Evolutionary conservation across 1,284 basidiomycete species (phyloP).

Genomic region (Ceratobasidium theobromae): DNA sequence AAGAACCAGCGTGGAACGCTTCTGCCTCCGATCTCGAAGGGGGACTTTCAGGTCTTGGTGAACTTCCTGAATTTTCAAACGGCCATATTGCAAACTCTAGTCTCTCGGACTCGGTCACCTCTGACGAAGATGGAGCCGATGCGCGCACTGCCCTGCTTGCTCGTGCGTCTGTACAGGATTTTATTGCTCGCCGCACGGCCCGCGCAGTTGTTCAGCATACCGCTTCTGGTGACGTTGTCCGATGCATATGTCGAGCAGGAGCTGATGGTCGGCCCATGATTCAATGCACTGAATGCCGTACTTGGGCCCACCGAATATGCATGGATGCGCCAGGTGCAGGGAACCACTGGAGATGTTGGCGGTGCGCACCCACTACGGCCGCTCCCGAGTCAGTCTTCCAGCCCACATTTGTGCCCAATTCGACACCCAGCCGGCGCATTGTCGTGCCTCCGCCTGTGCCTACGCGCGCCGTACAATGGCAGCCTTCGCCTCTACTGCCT

Average conservation of each 20-base stretch:
- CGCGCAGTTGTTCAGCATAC: slow-evolving; percentile 57
- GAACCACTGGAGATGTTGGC: slow-evolving; percentile 25
- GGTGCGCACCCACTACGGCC: slow-evolving; percentile 16
- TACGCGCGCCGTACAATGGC: slow-evolving; percentile 23
- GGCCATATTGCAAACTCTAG: not conserved
- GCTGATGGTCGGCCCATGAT: slow-evolving; percentile 70
- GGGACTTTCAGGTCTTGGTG: slow-evolving; percentile 43
- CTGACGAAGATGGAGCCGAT: slow-evolving; percentile 46
- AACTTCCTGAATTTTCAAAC: slow-evolving; percentile 39
- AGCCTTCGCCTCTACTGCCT: slow-evolving; percentile 23
- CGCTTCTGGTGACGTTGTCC: slow-evolving; percentile 48
- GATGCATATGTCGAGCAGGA: slow-evolving; percentile 61
- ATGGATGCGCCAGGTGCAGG: slow-evolving; percentile 46
- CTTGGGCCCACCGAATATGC: slow-evolving; percentile 75
- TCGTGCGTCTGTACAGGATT: slow-evolving; percentile 26
- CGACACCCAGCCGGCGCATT: slow-evolving; percentile 21
- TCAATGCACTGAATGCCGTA: slow-evolving; percentile 72
- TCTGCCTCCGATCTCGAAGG: slow-evolving; percentile 37
- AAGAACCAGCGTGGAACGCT: slow-evolving; percentile 13
- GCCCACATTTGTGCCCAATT: slow-evolving; percentile 27
- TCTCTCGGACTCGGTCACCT: slow-evolving; percentile 51
- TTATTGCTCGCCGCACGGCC: slow-evolving; percentile 42
- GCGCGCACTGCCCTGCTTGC: slow-evolving; percentile 63
- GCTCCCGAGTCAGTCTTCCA: slow-evolving; percentile 9
- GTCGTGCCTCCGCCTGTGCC: slow-evolving; percentile 14